Evolutionary conservation across 23 red algal genomes (phyloP).

Genomic region (Gracilaria gracilis): DNA sequence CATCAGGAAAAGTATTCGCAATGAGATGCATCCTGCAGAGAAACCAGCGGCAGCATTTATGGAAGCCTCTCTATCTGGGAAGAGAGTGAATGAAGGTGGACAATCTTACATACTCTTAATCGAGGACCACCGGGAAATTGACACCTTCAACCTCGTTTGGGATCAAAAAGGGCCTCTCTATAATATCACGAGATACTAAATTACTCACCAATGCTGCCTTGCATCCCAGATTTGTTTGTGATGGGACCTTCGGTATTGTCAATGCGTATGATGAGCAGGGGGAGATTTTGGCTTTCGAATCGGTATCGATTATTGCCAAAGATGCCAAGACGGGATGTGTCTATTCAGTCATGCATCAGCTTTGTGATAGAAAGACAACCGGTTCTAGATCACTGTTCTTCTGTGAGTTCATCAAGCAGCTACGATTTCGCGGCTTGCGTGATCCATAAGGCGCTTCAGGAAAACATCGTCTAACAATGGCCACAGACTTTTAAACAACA

Average conservation of each 20-base stretch:
- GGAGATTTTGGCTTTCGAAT: not conserved
- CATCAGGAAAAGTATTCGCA: not conserved
- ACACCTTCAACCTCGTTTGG: not conserved
- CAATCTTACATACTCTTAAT: not conserved
- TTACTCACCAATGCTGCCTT: not conserved
- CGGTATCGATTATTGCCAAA: slow-evolving; percentile 12
- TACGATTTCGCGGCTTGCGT: not conserved
- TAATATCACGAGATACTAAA: not conserved
- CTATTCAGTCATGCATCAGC: slow-evolving; percentile 2
- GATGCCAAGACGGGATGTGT: not conserved
- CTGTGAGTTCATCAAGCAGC: not conserved
- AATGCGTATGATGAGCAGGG: not conserved
- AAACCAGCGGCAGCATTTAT: not conserved
- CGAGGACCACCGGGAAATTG: not conserved
- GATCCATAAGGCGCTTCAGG: not conserved
- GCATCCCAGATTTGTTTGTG: not conserved
- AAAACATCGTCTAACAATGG: not conserved
- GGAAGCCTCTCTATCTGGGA: not conserved
- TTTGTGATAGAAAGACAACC: not conserved
- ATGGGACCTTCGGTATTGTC: slow-evolving; percentile 25
- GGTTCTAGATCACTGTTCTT: not conserved
- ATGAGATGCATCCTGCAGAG: not conserved
- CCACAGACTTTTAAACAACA: slow-evolving; percentile 23
- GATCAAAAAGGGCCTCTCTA: slow-evolving; percentile 6
- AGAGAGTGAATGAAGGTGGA: not conserved